These are phyloP conservation scores for Pholiota conissans DNA, from an alignment of 768 basidiomycete species.

Conservation along the genomic window DNA sequence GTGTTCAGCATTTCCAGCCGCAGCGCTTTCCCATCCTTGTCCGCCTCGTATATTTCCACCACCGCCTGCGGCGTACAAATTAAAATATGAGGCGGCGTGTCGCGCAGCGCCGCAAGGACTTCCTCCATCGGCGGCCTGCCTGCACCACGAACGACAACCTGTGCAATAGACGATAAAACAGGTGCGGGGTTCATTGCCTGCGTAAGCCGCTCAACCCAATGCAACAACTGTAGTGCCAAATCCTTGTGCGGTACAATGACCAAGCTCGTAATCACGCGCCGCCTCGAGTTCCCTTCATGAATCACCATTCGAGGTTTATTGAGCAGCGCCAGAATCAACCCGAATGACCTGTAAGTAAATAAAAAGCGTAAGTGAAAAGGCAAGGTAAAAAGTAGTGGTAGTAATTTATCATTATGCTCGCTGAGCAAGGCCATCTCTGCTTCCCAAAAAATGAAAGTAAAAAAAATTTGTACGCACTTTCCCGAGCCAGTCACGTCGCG, in stretches of 20 bases:
- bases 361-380: neutral
- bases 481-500: slow-evolving; percentile 77
- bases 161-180: slow-evolving; percentile 45
- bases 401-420: neutral
- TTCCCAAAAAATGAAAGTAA: slow-evolving; percentile 5
- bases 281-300: slow-evolving; percentile 20
- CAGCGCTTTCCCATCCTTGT: slow-evolving; percentile 36
- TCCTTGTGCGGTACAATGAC: slow-evolving; percentile 75
- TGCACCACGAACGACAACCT: slow-evolving; percentile 59
- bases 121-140: slow-evolving; percentile 36
- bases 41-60: slow-evolving; percentile 50
- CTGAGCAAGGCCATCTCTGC: neutral
- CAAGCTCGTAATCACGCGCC: slow-evolving; percentile 48
- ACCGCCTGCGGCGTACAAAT: slow-evolving; percentile 74
- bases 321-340: slow-evolving; percentile 63
- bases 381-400: neutral
- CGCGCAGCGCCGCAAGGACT: slow-evolving; percentile 37
- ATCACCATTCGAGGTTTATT: slow-evolving; percentile 46
- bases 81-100: slow-evolving; percentile 61
- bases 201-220: slow-evolving; percentile 63
- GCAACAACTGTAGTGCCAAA: slow-evolving; percentile 62
- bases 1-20: slow-evolving; percentile 48
- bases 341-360: slow-evolving; percentile 59
- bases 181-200: slow-evolving; percentile 29
- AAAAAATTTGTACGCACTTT: slow-evolving; percentile 50